Percentiles rank a stretch among this genome's conserved stretches.
phyloP scores from a whole-genome alignment of 2,329 filamentous ascomycete species.

The Xylariaceae sp. region DNA sequence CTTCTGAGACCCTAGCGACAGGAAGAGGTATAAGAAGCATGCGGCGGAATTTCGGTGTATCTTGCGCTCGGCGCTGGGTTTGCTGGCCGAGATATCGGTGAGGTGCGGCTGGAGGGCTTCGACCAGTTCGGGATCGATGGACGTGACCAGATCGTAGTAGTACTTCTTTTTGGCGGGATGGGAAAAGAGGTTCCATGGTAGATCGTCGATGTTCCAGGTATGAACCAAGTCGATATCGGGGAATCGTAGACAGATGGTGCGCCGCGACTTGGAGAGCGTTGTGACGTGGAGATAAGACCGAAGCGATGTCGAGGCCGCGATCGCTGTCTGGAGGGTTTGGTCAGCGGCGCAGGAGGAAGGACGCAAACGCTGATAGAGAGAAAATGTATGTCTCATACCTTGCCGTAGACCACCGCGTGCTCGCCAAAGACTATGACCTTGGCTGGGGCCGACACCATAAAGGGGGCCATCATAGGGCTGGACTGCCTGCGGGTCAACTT shows the following conservation, averaged over 20 bases:
- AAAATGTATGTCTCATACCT: conserved; percentile 45
- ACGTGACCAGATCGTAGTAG: conserved; percentile 84
- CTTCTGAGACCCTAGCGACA: conserved; percentile 72
- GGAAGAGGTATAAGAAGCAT: conserved; percentile 86
- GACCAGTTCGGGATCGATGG: conserved; percentile 75
- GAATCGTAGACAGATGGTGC: conserved; percentile 81
- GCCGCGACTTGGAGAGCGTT: conserved; percentile 82
- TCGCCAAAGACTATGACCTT: conserved; percentile 99
- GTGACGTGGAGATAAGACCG: conserved; percentile 96
- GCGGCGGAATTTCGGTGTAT: conserved; percentile 76
- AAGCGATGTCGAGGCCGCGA: conserved; percentile 89
- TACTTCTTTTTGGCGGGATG: conserved; percentile 82
- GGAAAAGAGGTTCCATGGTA: conserved; percentile 81
- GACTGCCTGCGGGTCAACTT: conserved; percentile 49
- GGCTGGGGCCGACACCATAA: conserved; percentile 96
- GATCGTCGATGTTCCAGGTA: conserved; percentile 86
- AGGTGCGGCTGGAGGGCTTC: conserved; percentile 76
- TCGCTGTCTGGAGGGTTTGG: conserved; percentile 62
- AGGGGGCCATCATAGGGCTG: conserved; percentile 70
- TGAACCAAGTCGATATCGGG: conserved; percentile 85
- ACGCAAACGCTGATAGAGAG: neutral
- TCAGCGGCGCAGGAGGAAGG: too few species aligned
- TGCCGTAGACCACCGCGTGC: conserved; percentile 95
- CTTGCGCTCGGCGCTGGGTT: conserved; percentile 66
- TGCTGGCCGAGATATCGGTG: conserved; percentile 56